These are phyloP conservation scores for Powellomyces hirtus DNA, from an alignment of 192 early-diverging fungal genomes.

Conservation along the genomic window DNA sequence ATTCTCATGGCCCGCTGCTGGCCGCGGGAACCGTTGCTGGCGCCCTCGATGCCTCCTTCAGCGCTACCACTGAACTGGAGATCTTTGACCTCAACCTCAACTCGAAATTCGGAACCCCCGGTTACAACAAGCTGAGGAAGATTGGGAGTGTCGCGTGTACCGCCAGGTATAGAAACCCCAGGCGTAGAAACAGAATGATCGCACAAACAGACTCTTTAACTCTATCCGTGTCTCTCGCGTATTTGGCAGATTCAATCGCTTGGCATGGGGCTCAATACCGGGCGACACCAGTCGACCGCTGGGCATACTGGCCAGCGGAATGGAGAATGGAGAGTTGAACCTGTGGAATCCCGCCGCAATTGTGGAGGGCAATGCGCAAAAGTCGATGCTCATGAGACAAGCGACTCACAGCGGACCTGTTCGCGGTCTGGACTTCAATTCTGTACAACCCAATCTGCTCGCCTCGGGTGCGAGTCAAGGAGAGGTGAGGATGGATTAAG, in stretches of 20 bases:
- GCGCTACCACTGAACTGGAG: conserved; percentile 84
- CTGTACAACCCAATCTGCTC: conserved; percentile 79
- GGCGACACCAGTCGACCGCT: conserved; percentile 42
- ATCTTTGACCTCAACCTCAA: conserved; percentile 70
- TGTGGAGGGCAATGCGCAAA: conserved; percentile 59
- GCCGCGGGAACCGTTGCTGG: conserved; percentile 93
- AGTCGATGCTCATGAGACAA: conserved; percentile 60
- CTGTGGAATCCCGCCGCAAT: conserved; percentile 83
- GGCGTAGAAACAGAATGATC: too few relatives aligned
- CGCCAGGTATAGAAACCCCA: conserved; percentile 52
- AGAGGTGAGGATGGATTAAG: too few relatives aligned
- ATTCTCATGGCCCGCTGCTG: conserved; percentile 59
- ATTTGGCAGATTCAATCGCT: conserved; percentile 80
- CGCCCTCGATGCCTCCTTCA: conserved; percentile 94
- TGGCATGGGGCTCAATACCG: conserved; percentile 71
- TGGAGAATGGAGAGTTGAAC: conserved; percentile 90
- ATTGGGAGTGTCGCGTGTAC: conserved; percentile 54
- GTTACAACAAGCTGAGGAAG: conserved; percentile 40
- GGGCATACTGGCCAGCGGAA: conserved; percentile 88
- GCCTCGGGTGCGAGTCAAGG: conserved; percentile 87
- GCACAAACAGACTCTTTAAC: too few relatives aligned
- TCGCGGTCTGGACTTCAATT: conserved; percentile 90
- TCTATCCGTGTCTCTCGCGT: neutral
- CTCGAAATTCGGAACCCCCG: conserved; percentile 9
- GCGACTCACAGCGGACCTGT: conserved; percentile 85